Evolutionary conservation across 495 filamentous ascomycete genomes (phyloP), one percentile per base, ranked within the genome.

Genomic region (Neohortaea acidophila): DNA sequence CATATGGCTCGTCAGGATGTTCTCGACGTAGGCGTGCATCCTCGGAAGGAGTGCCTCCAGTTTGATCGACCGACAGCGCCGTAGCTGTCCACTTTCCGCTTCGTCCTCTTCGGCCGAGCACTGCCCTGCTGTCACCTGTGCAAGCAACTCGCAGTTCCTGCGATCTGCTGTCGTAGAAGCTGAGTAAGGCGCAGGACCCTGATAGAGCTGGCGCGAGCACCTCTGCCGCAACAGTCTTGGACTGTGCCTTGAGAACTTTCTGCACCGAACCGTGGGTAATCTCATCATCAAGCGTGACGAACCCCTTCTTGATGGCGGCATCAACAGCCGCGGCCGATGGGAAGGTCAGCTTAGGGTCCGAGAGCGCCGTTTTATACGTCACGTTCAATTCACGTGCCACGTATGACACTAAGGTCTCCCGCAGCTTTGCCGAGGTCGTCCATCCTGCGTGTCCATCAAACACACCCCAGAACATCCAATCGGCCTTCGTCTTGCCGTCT

Each of bases 401-500:
- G 52, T 77, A 91, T 36, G 69, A 82, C 43, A 94, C 92, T 17
- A 99, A 70, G 10, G 80, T 75, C 56, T 96, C 84, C 12, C 89
- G 79, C 28, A 99, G 65, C 51, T 94, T 99, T 14, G 91, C 91
- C 32, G 87, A 94, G 13, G 89, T 99, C 4, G 89, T 93, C 89
- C 89, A 97, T 49, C 89, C 89, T 20, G 83, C 80, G 59, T 97
- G 89, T 1, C 89, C 89, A 55, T 99, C 89, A 60, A 93, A 99
- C 10, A 99, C 85, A 26, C 84, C 87, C 91, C 91, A 99, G 56
- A 99, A 99, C 84, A 94, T 96, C 89, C 89, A 99, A 54, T 99
- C 89, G 42, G 70, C 84, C 30, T 62, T 73, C n/a, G 63, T 36
- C 4, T 62, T 57, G 22, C 68, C 69, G 44, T 67, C 63, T 22